Percentiles rank a stretch among this genome's conserved stretches.
These are phyloP conservation scores for Aschersonia sp. DNA, from an alignment of 2,329 filamentous ascomycete species.

Conservation along the genomic window DNA sequence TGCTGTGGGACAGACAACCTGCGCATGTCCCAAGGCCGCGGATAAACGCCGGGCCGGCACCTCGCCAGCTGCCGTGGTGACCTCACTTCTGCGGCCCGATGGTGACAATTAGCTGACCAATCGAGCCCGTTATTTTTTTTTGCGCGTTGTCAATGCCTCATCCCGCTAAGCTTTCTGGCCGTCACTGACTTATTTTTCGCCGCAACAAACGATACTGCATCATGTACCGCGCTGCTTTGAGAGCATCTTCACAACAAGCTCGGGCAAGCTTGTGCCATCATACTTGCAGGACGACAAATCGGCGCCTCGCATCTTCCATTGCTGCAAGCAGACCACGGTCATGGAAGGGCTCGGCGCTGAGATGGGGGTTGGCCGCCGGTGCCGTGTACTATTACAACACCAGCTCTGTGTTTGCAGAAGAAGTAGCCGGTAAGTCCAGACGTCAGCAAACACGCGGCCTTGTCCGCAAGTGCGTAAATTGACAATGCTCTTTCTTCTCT, in stretches of 20 bases:
- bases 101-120: slow-evolving; percentile 1
- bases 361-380: slow-evolving; percentile 63
- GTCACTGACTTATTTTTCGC: not conserved
- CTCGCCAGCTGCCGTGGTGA: not conserved
- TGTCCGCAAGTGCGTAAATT: not conserved
- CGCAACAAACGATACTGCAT: slow-evolving; percentile 1
- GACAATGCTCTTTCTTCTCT: not conserved
- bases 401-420: slow-evolving; percentile 73
- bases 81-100: not conserved
- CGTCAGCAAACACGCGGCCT: not conserved
- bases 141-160: not conserved
- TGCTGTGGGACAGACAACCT: not conserved
- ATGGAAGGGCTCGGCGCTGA: slow-evolving; percentile 63
- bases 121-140: not conserved
- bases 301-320: slow-evolving; percentile 34
- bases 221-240: slow-evolving; percentile 40
- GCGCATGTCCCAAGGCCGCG: too few species aligned
- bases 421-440: slow-evolving; percentile 52
- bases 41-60: not conserved
- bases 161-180: not conserved
- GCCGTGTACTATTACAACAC: slow-evolving; percentile 93
- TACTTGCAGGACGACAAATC: slow-evolving; percentile 22
- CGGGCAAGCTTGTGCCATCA: slow-evolving; percentile 26
- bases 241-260: slow-evolving; percentile 30
- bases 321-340: slow-evolving; percentile 54